A percentile compares a stretch with the other conserved stretches of the same genome.
These are phyloP conservation scores for Botrytis elliptica DNA, from an alignment of 2,329 filamentous ascomycete genomes.

Conservation along the genomic window DNA sequence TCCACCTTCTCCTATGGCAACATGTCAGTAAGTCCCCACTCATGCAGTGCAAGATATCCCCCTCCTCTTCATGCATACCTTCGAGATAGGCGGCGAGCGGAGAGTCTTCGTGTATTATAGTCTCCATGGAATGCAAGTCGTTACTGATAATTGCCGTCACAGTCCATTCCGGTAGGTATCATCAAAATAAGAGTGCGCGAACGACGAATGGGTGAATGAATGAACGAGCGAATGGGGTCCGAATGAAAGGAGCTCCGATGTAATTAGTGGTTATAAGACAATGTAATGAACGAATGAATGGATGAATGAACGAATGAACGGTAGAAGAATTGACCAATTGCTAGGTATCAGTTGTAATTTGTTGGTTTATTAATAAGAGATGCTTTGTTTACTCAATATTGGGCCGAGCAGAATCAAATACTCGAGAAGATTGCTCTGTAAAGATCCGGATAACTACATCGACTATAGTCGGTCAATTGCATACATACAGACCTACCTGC, in stretches of 20 bases:
- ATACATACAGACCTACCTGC: not conserved
- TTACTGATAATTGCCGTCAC: slow-evolving; percentile 23
- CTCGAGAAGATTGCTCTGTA: not conserved
- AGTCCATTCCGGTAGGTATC: slow-evolving; percentile 30
- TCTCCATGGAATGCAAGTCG: slow-evolving; percentile 64
- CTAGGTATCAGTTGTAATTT: not conserved
- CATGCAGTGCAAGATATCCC: not conserved
- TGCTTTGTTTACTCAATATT: not conserved
- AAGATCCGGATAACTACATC: not conserved
- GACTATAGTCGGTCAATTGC: not conserved
- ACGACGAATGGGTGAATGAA: not conserved
- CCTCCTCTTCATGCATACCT: slow-evolving; percentile 54
- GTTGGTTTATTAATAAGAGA: not conserved
- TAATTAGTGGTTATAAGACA: slow-evolving; percentile 2
- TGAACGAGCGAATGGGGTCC: not conserved
- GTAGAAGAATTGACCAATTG: not conserved
- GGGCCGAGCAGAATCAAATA: not conserved
- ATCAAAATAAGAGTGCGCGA: not conserved
- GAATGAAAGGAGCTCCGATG: not conserved
- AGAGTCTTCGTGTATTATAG: slow-evolving; percentile 80
- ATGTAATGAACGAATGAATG: not conserved
- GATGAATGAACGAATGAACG: not conserved
- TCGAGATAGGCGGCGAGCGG: slow-evolving; percentile 87
- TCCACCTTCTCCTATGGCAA: slow-evolving; percentile 46
- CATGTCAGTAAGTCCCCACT: slow-evolving; percentile 23